Base-by-base conservation (phyloP, 2,329 filamentous ascomycete genomes). In the Claviceps humidiphila region DNA sequence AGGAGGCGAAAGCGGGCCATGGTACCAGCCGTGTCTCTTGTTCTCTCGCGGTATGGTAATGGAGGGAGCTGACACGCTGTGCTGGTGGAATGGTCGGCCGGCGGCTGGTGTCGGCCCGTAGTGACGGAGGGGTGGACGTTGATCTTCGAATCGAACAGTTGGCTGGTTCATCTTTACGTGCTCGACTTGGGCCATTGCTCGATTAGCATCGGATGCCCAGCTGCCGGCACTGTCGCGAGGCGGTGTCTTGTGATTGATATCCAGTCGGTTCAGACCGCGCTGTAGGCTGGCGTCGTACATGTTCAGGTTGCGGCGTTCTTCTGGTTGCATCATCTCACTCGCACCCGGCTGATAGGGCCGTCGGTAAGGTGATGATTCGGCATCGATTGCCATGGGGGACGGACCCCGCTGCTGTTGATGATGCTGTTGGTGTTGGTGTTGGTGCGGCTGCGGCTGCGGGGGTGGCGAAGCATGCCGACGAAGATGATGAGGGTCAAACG, bases 321-420 rank as follows among this genome's bases (percentile, higher is more conserved):
- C 74, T 4, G 64, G 54, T 11, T 62, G 61, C 9, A 64, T 60
- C 5, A 59, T 58, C 24, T 69, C 66, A 17, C 61, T 54, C 11
- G 59, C 57, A 5, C 62, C 58, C 3, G 59, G 60, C 26, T 61
- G 62, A 26, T 63, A 63, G 7, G 54, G 39, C 2, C 59, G 57
- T n/a, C 66, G 65, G 64, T 68, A 58, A 54, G 69, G 38, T 56
- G 69, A 38, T 56, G 69, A 51, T 60, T 77, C 65, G 38, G 69
- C 60, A 58, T 95, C 88, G 9, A 89, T 69, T 62, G 85, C 78
- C 87, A 93, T 90, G 0, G 89, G 87, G 50, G 87, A 89, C 2
- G 80, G 74, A 51, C 77, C 76, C 47, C 84, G 80, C 48, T 80
- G 76, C 2, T 80, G 77, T 7, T 47, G 41, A 7, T 84, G 80